Conservation (phyloP, 2,329 filamentous ascomycete species). For the Neoscytalidium dimidiatum region DNA sequence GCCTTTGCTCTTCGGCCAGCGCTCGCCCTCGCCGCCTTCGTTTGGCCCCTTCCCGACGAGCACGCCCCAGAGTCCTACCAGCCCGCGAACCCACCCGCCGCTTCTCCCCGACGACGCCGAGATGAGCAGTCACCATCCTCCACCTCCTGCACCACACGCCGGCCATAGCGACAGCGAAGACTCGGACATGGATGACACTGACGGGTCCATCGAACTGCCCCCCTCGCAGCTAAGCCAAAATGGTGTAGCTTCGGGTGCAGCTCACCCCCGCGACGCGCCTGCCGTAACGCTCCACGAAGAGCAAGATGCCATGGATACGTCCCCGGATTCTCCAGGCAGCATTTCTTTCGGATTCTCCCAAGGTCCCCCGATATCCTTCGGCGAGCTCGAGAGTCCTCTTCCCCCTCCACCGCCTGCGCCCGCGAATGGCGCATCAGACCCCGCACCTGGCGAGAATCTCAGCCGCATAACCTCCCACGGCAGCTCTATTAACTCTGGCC, state of each 20-base stretch:
- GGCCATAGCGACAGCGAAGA: slow-evolving; percentile 20
- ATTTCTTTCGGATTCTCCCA: slow-evolving; percentile 23
- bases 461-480: slow-evolving; percentile 20
- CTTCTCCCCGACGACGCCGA: slow-evolving; percentile 31
- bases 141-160: slow-evolving; percentile 33
- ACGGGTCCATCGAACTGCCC: slow-evolving; percentile 7
- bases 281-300: slow-evolving; percentile 20
- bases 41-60: slow-evolving; percentile 33
- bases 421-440: slow-evolving; percentile 20
- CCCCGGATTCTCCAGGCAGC: slow-evolving; percentile 30
- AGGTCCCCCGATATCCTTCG: slow-evolving; percentile 22
- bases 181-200: slow-evolving; percentile 33
- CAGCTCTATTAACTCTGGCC: slow-evolving; percentile 9
- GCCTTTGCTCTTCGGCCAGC: slow-evolving; percentile 38
- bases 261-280: background rate
- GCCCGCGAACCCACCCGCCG: slow-evolving; percentile 19
- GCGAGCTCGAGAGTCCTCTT: slow-evolving; percentile 19
- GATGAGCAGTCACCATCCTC: slow-evolving; percentile 37
- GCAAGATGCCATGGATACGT: slow-evolving; percentile 43
- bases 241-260: background rate
- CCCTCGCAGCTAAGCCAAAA: background rate
- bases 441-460: slow-evolving; percentile 10
- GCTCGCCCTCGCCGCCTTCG: slow-evolving; percentile 33
- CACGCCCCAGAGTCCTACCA: slow-evolving; percentile 21
- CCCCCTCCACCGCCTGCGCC: slow-evolving; percentile 24